Conservation (phyloP, 1,284 basidiomycete species). For the Ustilago vetiveriae region DNA sequence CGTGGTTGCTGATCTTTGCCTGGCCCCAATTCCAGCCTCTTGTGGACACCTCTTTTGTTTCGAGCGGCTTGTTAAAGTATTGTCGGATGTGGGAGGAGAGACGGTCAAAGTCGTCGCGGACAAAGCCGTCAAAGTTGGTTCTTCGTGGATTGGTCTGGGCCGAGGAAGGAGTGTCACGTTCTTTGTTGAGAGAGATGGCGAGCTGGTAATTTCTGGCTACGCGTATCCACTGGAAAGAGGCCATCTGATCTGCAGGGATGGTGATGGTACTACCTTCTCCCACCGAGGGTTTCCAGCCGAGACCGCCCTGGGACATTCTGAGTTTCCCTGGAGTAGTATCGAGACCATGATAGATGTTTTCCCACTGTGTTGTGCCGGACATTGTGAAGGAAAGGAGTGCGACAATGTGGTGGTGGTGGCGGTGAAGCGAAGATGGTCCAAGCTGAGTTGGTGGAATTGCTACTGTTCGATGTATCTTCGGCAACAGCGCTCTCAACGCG, state of each 20-base stretch:
- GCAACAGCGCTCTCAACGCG: too few relatives aligned
- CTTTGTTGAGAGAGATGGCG: conserved; percentile 80
- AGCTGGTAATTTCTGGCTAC: conserved; percentile 93
- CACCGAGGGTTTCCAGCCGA: conserved; percentile 61
- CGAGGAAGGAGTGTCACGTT: conserved; percentile 68
- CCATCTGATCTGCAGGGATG: conserved; percentile 59
- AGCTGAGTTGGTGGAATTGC: too few relatives aligned
- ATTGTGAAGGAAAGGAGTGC: conserved; percentile 6
- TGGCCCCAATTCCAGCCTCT: conserved; percentile 99
- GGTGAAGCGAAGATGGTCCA: too few relatives aligned
- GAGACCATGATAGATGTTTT: conserved; percentile 80
- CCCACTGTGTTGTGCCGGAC: conserved; percentile 75
- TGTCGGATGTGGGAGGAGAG: conserved; percentile 65
- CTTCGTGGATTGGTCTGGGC: conserved; percentile 67
- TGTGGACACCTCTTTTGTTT: conserved; percentile 84
- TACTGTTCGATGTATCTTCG: too few relatives aligned
- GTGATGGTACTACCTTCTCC: conserved; percentile 56
- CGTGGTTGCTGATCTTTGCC: conserved; percentile 71
- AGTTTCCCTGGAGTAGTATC: conserved; percentile 78
- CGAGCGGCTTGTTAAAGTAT: conserved; percentile 85
- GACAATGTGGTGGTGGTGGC: not conserved
- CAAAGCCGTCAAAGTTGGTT: conserved; percentile 93
- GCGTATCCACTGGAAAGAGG: conserved; percentile 57
- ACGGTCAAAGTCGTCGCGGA: conserved; percentile 76
- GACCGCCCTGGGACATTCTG: conserved; percentile 59